Evolutionary conservation across 1,139 yeast species (phyloP).

Genomic region (Sugiyamaella paludigena): DNA sequence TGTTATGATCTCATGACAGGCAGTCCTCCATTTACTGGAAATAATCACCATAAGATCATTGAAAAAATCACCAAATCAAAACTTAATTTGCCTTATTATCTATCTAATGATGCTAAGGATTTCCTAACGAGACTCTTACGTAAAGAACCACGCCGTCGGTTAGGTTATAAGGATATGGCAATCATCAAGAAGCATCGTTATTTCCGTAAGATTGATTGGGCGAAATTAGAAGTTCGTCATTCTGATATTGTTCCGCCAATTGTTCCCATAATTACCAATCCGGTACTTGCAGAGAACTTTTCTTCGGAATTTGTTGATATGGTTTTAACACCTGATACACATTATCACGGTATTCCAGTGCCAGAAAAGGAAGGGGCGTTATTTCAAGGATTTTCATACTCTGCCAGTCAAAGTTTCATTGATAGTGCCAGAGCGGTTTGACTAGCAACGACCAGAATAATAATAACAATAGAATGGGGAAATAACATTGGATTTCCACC

Average conservation of each 20-base stretch:
- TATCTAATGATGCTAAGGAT: constrained; percentile 84
- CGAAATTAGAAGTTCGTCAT: constrained; percentile 51
- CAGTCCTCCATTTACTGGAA: constrained; percentile 91
- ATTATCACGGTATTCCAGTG: constrained; percentile 19
- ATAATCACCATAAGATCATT: constrained; percentile 73
- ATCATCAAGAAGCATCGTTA: constrained; percentile 68
- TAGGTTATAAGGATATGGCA: constrained; percentile 67
- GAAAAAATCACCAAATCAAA: constrained; percentile 74
- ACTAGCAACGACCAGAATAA: too few relatives aligned
- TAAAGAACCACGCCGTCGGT: constrained; percentile 70
- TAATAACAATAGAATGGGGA: neutral
- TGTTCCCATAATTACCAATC: constrained; percentile 79
- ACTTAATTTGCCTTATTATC: constrained; percentile 74
- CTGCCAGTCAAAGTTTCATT: constrained; percentile 35
- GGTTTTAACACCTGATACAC: constrained; percentile 41
- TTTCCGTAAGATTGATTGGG: constrained; percentile 79
- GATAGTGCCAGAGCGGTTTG: constrained; percentile 17
- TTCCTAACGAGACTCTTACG: constrained; percentile 68
- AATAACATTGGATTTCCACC: too few relatives aligned
- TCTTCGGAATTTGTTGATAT: constrained; percentile 85
- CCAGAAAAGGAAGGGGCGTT: constrained; percentile 17
- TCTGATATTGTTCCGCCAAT: constrained; percentile 66
- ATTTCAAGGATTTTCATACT: constrained; percentile 37
- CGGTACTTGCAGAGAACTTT: constrained; percentile 87
- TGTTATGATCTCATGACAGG: constrained; percentile 86